These are phyloP conservation scores for Cercospora sp. DNA, from an alignment of 2,329 filamentous ascomycete genomes.

Conservation along the genomic window DNA sequence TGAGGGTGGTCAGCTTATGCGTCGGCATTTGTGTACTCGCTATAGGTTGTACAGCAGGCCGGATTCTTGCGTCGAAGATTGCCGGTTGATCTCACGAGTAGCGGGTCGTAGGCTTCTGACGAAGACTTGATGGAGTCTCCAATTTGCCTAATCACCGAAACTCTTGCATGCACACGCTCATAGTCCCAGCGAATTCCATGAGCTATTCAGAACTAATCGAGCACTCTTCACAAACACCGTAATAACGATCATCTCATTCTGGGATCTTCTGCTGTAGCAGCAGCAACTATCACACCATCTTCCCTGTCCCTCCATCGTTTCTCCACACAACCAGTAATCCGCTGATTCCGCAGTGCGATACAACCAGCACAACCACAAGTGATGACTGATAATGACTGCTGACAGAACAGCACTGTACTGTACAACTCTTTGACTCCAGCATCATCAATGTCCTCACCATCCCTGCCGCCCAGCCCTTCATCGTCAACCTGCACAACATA, in stretches of 20 bases:
- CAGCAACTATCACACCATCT: neutral
- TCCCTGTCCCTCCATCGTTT: neutral
- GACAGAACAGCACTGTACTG: neutral
- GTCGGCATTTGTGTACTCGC: neutral
- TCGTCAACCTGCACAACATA: neutral
- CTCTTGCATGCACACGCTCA: neutral
- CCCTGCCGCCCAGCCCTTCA: neutral
- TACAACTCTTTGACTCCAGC: no score
- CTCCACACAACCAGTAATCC: neutral
- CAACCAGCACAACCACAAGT: neutral
- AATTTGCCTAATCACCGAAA: neutral
- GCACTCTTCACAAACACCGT: neutral
- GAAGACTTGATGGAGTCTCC: no score
- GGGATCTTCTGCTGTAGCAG: neutral
- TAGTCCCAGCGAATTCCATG: neutral
- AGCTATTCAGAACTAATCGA: neutral
- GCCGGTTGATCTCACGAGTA: no score
- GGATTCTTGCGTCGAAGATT: no score
- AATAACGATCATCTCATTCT: neutral
- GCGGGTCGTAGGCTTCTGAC: no score
- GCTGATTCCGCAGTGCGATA: neutral
- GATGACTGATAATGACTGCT: neutral
- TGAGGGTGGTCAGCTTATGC: neutral
- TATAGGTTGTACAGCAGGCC: neutral
- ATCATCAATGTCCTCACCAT: neutral